Evolutionary conservation across 441 rosid genomes (phyloP), one percentile per base, ranked within the genome.

Genomic region (Eugenia klotzschiana): DNA sequence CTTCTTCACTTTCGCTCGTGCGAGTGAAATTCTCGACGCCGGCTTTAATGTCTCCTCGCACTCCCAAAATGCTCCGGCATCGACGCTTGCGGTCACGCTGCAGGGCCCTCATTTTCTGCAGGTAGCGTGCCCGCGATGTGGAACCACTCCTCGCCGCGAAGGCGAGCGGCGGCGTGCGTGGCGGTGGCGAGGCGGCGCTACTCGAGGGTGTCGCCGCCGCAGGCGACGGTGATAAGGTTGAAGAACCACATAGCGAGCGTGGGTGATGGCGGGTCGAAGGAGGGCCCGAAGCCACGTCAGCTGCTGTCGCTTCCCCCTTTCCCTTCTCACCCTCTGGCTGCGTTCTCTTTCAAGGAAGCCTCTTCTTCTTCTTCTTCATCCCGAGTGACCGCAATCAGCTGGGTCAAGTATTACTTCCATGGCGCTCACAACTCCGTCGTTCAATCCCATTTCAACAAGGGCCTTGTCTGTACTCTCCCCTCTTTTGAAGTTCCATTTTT

Each of bases 371-470:
- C 25, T 86, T 27, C 80, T 22, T 80, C 88, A 29, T 83, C 80
- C 22, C 93, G 79, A 57, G 90, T 94, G 82, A 94, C 98, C 0
- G 96, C 95, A n/a, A 91, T 96, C 40, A 94, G 92, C 81, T 96
- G 99, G 99, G 87, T 93, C 57, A 94, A 92, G 83, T 92, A 94
- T 80, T 94, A 94, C 87, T 94, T 96, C 33, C 88, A 89, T 79
- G 96, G 94, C 53, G 89, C 91, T 80, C 54, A 72, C 40, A 93
- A 94, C 72, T 88, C 91, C 15, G 87, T 87, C 57, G 89, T 96
- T 22, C 96, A 92, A 79, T 87, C 93, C 57, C 99, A 92, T 87
- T 96, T 94, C 91, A 94, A 90, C 88, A 94, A 93, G 88, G 98
- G 94, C 87, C 96, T 94, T 80, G 98, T 94, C 83, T 89, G 94